Conservation (phyloP, 371 early-diverging fungal species). For the Apophysomyces variabilis region DNA sequence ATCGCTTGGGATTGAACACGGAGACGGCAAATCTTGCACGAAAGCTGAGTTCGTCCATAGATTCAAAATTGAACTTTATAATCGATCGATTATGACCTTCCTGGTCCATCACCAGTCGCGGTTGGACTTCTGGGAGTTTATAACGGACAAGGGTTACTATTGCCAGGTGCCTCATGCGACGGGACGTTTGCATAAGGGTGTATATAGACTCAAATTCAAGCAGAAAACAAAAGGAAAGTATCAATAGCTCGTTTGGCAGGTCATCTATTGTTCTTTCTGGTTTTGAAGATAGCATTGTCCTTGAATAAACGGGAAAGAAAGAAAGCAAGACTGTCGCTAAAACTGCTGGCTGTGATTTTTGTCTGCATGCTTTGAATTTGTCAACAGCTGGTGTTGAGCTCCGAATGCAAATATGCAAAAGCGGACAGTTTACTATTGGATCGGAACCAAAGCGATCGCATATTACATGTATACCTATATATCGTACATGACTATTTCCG, state of each 20-base stretch:
- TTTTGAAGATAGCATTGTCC: neutral
- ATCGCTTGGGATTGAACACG: slow-evolving; percentile 14
- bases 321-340: neutral
- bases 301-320: neutral
- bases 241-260: slow-evolving; percentile 24
- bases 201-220: slow-evolving; percentile 15
- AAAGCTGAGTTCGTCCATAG: slow-evolving; percentile 1
- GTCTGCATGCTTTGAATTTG: neutral
- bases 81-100: slow-evolving; percentile 22
- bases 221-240: slow-evolving; percentile 14
- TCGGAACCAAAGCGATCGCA: neutral
- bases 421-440: neutral
- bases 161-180: slow-evolving; percentile 10
- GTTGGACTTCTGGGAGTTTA: slow-evolving; percentile 10
- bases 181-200: slow-evolving; percentile 10
- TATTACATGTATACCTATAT: no score
- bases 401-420: neutral
- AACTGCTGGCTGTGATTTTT: neutral
- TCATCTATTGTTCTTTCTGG: slow-evolving; percentile 3
- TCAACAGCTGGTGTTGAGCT: neutral
- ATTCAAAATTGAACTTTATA: slow-evolving; percentile 13
- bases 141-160: slow-evolving; percentile 6
- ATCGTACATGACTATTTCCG: no score
- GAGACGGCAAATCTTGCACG: neutral
- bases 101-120: slow-evolving; percentile 20